A percentile compares a stretch with the other conserved stretches of the same genome.
Evolutionary conservation across 2,329 filamentous ascomycete genomes (phyloP).

Genomic region (Neopestalotiopsis clavispora): DNA sequence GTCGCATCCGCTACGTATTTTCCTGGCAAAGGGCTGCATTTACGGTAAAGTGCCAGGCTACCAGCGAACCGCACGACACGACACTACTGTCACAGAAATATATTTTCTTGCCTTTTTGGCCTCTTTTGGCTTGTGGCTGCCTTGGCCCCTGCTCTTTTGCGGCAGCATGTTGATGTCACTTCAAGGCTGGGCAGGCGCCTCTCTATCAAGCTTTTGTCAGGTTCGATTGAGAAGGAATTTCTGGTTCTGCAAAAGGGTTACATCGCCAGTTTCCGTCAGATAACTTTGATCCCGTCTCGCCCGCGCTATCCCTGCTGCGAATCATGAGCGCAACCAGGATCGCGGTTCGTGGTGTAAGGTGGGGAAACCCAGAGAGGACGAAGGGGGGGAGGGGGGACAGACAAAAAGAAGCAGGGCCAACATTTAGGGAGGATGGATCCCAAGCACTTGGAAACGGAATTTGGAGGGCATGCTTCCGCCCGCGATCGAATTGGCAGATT

Average conservation of each 20-base stretch:
- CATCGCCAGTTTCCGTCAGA: slow-evolving; percentile 18
- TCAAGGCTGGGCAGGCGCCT: neutral
- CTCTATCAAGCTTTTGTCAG: too few species aligned
- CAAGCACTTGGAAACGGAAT: slow-evolving; percentile 13
- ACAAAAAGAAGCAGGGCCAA: neutral
- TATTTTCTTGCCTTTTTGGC: too few species aligned
- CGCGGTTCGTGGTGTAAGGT: neutral
- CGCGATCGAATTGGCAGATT: neutral
- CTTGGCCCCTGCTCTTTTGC: neutral
- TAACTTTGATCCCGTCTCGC: slow-evolving; percentile 9
- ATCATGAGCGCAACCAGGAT: slow-evolving; percentile 10
- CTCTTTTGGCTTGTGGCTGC: neutral
- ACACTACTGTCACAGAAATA: neutral
- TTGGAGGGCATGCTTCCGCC: neutral
- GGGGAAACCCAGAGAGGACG: neutral
- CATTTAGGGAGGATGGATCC: neutral
- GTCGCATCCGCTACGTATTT: neutral
- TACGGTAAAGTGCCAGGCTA: neutral
- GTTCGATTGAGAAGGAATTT: neutral
- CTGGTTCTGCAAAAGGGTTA: slow-evolving; percentile 1
- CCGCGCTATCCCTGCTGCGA: slow-evolving; percentile 15
- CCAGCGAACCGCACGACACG: neutral
- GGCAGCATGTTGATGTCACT: slow-evolving; percentile 10
- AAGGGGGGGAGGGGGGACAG: too few species aligned
- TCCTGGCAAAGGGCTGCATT: neutral